Percentiles rank a stretch among this genome's conserved stretches.
phyloP scores from a whole-genome alignment of 2,329 filamentous ascomycete genomes.

The Alternaria gansuensis region DNA sequence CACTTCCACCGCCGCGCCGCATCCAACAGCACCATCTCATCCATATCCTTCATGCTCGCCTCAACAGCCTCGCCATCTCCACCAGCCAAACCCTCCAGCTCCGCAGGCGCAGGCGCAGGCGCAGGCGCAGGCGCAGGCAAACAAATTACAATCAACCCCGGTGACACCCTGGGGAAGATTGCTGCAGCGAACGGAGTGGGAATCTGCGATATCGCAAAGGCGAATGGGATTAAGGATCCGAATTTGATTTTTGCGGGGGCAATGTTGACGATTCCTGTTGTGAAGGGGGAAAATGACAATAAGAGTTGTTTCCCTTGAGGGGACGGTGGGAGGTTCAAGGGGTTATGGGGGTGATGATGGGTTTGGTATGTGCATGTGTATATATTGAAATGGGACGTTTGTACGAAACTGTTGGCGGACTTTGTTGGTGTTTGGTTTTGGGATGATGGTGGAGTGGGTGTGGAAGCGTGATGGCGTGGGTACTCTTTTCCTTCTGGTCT shows the following conservation, averaged over 20 bases:
- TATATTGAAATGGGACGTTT: no score
- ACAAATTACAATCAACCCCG: background rate
- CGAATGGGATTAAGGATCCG: background rate
- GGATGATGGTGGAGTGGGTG: no score
- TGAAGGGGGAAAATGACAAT: background rate
- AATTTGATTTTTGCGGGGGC: background rate
- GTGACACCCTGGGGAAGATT: slow-evolving; percentile 9
- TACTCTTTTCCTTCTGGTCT: no score
- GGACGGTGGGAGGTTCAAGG: background rate
- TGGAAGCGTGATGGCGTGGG: no score
- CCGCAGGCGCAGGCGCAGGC: background rate
- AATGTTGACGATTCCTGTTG: slow-evolving; percentile 2
- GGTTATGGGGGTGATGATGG: background rate
- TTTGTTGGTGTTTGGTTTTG: no score
- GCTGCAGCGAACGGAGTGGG: slow-evolving; percentile 4
- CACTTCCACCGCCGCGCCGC: background rate
- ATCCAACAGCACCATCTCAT: background rate
- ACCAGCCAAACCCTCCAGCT: background rate
- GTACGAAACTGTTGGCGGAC: no score
- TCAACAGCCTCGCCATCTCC: background rate
- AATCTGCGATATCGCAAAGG: slow-evolving; percentile 2
- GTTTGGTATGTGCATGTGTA: no score
- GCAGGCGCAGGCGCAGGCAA: background rate
- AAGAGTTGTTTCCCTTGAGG: background rate
- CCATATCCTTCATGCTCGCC: background rate